Evolutionary conservation across 2,329 filamentous ascomycete genomes (phyloP), one percentile per base, ranked within the genome.

Genomic region (Verticillium zaregamsianum): DNA sequence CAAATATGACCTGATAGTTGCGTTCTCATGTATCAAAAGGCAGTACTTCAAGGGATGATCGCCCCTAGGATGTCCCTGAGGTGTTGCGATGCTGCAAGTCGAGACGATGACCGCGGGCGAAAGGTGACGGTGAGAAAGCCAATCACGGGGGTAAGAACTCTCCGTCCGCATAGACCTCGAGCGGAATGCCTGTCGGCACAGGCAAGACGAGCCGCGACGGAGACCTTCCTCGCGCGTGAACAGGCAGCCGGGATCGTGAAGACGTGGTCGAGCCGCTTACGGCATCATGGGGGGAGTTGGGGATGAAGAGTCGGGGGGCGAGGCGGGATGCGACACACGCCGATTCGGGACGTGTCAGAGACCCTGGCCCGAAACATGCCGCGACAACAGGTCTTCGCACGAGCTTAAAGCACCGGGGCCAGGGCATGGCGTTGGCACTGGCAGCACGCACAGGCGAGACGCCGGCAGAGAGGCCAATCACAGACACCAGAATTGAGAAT

Each of bases 361-460:
- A 62, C 65, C 71, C 72, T 73, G 71, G 70, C 73, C 69, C 74
- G 74, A 76, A 77, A 76, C 74, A 67, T 32, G 54, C 31, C 54
- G 54, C n/a, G 54, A 55, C 54, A 55, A n/a, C 8, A 49, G 8
- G 20, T 49, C 45, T 8, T 33, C 54, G 54, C 54, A 55, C 54
- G 31, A 32, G 31, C 25, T 32, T 31, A 17, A 32, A 32, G n/a
- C 25, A 20, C 25, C 6, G 54, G 52, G 23, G 40, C 17, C 17
- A 14, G 12, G 17, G 40, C 17, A 49, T 49, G 40, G 40, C 17
- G 17, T 15, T n/a, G 23, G 17, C 40, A 55, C 54, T 32, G 54
- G 54, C 28, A 32, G 54, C 9, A 4, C 54, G 28, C 25, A 32
- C 17, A 33, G 54, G 54, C 54, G 54, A 55, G 54, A 55, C 54